Evolutionary conservation across 2,329 filamentous ascomycete species (phyloP), one percentile per base, ranked within the genome.

Genomic region (Lachnellula occidentalis): DNA sequence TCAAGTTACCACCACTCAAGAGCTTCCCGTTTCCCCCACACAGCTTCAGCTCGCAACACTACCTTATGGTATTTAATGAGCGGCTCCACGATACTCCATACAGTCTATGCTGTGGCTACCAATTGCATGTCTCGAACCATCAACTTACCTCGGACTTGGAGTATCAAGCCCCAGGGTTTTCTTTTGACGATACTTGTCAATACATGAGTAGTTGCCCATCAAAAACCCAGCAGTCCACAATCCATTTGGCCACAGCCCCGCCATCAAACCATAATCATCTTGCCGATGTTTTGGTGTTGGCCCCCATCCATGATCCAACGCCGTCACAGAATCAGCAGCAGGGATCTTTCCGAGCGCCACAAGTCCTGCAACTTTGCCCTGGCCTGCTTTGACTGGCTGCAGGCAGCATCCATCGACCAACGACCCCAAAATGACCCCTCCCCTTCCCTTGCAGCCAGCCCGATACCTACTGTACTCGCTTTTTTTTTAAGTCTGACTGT

Each of bases 181-280:
- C 46, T 50, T 15, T 9, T 15, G 34, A 17, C 47, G 21, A 51
- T 36, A 51, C 49, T 51, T 51, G 49, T 51, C 49, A 34, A 9
- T 34, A 22, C 22, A 24, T 51, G 39, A 51, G 39, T 45, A 51
- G 39, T 45, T 43, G 41, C 42, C 49, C 21, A 8, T 27, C 24
- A 8, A 27, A 8, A 8, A 7, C 24, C 6, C 22, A 24, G 22
- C 22, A 2, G 6, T 24, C 22, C 22, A 24, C 22, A 24, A 8
- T 27, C 8, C 24, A 27, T 7, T 7, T 27, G 5, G 24, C 24
- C 17, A 15, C 5, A 39, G 36, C 36, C 14, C 36, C 12, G 36
- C 36, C 36, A 39, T 39, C 17, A 17, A 17, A 2, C 17, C 36
- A 39, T 2, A 17, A 5, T 39, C 36, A 17, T 39, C 27, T 27